Conservation (phyloP, 2,329 filamentous ascomycete genomes). For the Calonectria pauciramosa region DNA sequence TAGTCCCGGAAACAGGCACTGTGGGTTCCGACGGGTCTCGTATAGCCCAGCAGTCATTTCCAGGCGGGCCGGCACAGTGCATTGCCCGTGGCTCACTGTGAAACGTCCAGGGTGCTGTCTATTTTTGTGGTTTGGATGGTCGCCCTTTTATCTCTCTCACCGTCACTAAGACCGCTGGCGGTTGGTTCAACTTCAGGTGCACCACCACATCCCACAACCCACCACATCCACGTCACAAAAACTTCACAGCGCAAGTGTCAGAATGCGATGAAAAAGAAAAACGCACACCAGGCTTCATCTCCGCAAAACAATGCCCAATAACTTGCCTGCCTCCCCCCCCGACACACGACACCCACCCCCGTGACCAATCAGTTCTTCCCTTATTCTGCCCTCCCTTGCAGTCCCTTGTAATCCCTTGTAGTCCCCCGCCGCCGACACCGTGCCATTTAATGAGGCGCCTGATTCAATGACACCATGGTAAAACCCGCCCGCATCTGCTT, state of each 20-base stretch:
- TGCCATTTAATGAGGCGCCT: background rate
- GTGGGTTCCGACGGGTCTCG: constrained; percentile 14
- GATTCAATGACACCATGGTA: constrained; percentile 11
- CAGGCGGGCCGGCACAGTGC: constrained; percentile 29
- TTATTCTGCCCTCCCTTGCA: background rate
- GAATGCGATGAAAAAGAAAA: background rate
- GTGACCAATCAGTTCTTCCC: background rate
- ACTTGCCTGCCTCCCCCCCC: background rate
- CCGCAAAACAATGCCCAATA: constrained; percentile 12
- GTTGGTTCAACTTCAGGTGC: constrained; percentile 23
- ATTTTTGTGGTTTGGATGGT: constrained; percentile 14
- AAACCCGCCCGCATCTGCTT: background rate
- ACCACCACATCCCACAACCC: constrained; percentile 5
- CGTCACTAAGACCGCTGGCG: constrained; percentile 2
- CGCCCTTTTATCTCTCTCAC: constrained; percentile 8
- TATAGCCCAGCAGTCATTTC: constrained; percentile 5
- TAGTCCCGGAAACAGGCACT: constrained; percentile 30
- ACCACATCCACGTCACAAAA: background rate
- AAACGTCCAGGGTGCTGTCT: constrained; percentile 15
- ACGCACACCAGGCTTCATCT: background rate
- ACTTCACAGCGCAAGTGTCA: constrained; percentile 9
- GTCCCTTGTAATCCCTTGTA: background rate
- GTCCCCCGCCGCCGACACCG: background rate
- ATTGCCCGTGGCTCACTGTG: constrained; percentile 19
- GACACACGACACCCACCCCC: background rate